Conservation (phyloP, 2,329 filamentous ascomycete species). For the Westerdykella sp. region DNA sequence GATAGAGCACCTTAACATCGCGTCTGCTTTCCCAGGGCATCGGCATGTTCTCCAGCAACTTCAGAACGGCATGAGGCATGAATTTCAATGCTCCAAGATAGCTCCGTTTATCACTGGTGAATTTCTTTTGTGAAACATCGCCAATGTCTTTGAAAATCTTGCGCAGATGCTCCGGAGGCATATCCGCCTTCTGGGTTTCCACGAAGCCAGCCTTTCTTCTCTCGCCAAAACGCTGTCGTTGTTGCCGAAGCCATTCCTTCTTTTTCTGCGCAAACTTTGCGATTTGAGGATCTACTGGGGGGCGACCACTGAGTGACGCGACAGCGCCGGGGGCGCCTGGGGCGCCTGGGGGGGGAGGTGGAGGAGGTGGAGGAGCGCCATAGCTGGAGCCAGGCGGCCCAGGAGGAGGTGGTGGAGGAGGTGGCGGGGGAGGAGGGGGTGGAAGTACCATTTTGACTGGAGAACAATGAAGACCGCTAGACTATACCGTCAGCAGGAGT, state of each 20-base stretch:
- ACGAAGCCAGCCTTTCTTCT: conserved; percentile 95
- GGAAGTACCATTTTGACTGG: conserved; percentile 34
- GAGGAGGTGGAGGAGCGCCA: conserved; percentile 50
- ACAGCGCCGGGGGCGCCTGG: conserved; percentile 49
- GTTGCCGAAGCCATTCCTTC: conserved; percentile 92
- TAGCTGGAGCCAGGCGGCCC: conserved; percentile 21
- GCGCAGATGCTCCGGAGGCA: conserved; percentile 95
- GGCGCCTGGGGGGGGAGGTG: conserved; percentile 46
- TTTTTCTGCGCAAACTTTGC: conserved; percentile 98
- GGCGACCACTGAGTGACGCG: conserved; percentile 62
- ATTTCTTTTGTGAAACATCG: conserved; percentile 98
- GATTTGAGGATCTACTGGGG: conserved; percentile 71
- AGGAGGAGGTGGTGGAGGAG: conserved; percentile 17
- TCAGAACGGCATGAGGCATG: conserved; percentile 97
- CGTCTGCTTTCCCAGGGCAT: conserved; percentile 98
- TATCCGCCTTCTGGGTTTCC: conserved; percentile 96
- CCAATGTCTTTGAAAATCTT: conserved; percentile 99
- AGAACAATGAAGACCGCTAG: conserved; percentile 15
- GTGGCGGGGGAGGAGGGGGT: conserved; percentile 42
- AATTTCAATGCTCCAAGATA: conserved; percentile 97
- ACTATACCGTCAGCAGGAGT: background rate
- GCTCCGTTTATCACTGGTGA: conserved; percentile 95
- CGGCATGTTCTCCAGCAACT: conserved; percentile 97
- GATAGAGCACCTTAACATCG: conserved; percentile 96
- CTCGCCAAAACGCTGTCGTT: conserved; percentile 90